phyloP scores from a whole-genome alignment of 495 filamentous ascomycete genomes.

The Penicillium fimorum region DNA sequence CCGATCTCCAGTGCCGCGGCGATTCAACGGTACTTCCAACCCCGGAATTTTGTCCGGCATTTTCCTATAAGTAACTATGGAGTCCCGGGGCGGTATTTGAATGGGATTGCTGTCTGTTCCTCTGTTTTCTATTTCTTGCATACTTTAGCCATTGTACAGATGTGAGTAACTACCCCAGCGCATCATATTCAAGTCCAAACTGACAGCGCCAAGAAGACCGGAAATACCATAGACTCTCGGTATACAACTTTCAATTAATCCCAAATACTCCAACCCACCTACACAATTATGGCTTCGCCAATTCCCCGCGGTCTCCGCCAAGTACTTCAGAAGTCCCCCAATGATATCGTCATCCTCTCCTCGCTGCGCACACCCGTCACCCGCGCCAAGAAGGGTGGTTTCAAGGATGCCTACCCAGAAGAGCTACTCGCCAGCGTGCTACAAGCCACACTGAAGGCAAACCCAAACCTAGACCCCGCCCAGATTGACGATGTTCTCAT shows the following conservation, averaged over 20 bases:
- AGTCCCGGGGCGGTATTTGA: slow-evolving; percentile 2
- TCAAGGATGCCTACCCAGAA: slow-evolving; percentile 88
- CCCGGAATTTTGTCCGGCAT: slow-evolving; percentile 36
- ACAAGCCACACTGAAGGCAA: slow-evolving; percentile 71
- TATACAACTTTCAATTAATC: slow-evolving; percentile 2
- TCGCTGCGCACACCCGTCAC: slow-evolving; percentile 82
- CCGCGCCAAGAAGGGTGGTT: slow-evolving; percentile 76
- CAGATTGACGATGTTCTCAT: slow-evolving; percentile 77
- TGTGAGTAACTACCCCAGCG: background rate
- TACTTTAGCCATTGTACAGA: slow-evolving; percentile 13
- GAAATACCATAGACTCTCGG: slow-evolving; percentile 5
- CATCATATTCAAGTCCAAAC: background rate
- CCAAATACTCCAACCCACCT: slow-evolving; percentile 4
- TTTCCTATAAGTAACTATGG: slow-evolving; percentile 21
- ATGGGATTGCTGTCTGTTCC: slow-evolving; percentile 5
- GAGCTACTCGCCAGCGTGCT: slow-evolving; percentile 83
- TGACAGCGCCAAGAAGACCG: slow-evolving; percentile 9
- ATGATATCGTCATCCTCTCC: slow-evolving; percentile 85
- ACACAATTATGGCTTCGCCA: slow-evolving; percentile 50
- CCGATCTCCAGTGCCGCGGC: slow-evolving; percentile 45
- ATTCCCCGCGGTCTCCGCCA: slow-evolving; percentile 66
- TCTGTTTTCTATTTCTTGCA: slow-evolving; percentile 3
- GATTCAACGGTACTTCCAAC: slow-evolving; percentile 33
- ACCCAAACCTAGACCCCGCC: slow-evolving; percentile 70
- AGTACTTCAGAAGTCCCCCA: slow-evolving; percentile 75